Percentiles rank a stretch among this genome's conserved stretches.
Evolutionary conservation across 2,329 filamentous ascomycete species (phyloP).

Genomic region (Pseudogymnoascus sp.): DNA sequence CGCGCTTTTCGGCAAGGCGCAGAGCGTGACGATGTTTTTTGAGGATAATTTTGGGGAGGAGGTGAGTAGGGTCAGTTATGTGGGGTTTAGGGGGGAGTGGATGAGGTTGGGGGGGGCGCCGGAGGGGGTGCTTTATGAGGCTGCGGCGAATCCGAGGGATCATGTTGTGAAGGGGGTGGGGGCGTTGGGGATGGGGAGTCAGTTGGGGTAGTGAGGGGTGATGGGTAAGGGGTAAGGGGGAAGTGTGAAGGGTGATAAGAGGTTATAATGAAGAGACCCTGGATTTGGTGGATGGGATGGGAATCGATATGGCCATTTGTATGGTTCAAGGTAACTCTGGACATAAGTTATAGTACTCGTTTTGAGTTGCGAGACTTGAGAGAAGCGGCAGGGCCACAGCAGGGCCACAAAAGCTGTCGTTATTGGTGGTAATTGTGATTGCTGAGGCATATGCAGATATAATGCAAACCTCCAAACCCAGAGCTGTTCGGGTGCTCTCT

Average conservation of each 20-base stretch:
- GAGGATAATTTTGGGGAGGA: slow-evolving; percentile 85
- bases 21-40: slow-evolving; percentile 75
- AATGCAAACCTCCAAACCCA: not conserved
- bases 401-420: not conserved
- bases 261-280: not conserved
- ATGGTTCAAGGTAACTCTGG: not conserved
- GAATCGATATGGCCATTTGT: not conserved
- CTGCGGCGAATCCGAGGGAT: slow-evolving; percentile 82
- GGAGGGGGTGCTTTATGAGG: slow-evolving; percentile 82
- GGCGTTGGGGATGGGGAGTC: slow-evolving; percentile 46
- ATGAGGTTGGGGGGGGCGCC: slow-evolving; percentile 79
- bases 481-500: too few relatives aligned
- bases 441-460: not conserved
- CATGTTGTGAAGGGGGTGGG: slow-evolving; percentile 58
- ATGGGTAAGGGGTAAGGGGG: not conserved
- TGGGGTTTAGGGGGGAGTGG: slow-evolving; percentile 93
- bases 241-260: too few relatives aligned
- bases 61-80: slow-evolving; percentile 66
- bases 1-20: slow-evolving; percentile 81
- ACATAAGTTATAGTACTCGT: not conserved
- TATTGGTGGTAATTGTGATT: not conserved
- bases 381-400: not conserved
- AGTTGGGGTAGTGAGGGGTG: slow-evolving; percentile 30
- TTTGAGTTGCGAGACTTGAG: not conserved
- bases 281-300: not conserved